A percentile compares a stretch with the other conserved stretches of the same genome.
phyloP scores from a whole-genome alignment of 331 rosid species.

The Quercus tomentella region DNA sequence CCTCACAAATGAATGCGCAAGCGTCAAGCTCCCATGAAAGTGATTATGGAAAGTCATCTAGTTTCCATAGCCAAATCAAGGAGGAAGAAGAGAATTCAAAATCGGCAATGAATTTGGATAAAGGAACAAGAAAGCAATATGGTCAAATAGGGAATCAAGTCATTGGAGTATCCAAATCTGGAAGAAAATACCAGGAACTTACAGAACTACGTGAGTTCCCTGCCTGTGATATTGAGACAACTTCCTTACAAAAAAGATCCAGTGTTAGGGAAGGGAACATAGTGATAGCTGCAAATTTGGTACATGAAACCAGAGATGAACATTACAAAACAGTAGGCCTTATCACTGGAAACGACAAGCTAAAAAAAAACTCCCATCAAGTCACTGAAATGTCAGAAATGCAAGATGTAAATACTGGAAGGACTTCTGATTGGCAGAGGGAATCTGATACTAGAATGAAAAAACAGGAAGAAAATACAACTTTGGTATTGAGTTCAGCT shows the following conservation, averaged over 20 bases:
- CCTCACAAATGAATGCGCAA: constrained; percentile 33
- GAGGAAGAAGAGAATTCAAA: constrained; percentile 39
- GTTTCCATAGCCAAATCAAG: constrained; percentile 39
- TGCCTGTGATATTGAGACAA: constrained; percentile 26
- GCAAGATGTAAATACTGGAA: constrained; percentile 37
- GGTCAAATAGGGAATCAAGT: constrained; percentile 29
- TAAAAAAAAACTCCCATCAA: constrained; percentile 17
- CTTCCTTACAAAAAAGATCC: constrained; percentile 27
- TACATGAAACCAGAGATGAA: constrained; percentile 32
- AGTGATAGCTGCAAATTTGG: constrained; percentile 25
- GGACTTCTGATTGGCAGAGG: constrained; percentile 27
- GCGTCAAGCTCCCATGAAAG: constrained; percentile 31
- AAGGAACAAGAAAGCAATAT: constrained; percentile 34
- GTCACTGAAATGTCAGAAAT: constrained; percentile 12
- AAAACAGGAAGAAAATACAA: constrained; percentile 29
- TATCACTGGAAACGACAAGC: constrained; percentile 23
- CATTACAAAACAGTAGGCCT: constrained; percentile 17
- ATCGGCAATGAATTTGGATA: constrained; percentile 22
- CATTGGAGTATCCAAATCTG: constrained; percentile 22
- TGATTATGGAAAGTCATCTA: constrained; percentile 34
- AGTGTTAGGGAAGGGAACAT: constrained; percentile 37
- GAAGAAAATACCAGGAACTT: constrained; percentile 35
- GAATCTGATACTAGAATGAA: constrained; percentile 29
- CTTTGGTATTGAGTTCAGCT: constrained; percentile 26
- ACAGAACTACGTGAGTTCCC: constrained; percentile 30